phyloP scores from a whole-genome alignment of 306 rosid genomes.

The Urtica urens region DNA sequence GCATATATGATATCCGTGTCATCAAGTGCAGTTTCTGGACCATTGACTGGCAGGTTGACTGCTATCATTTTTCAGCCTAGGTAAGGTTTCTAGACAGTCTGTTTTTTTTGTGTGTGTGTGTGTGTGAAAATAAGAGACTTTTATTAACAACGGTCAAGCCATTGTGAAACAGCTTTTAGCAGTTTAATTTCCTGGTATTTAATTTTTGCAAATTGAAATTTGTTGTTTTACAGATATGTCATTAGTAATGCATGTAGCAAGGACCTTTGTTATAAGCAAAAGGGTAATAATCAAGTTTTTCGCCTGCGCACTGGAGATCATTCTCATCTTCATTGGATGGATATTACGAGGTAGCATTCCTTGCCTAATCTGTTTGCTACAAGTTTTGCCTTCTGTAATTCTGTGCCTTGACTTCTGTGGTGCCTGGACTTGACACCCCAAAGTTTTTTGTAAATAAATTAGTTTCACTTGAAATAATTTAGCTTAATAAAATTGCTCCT shows the following conservation, averaged over 20 bases:
- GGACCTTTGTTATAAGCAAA: conserved; percentile 73
- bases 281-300: conserved; percentile 56
- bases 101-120: neutral
- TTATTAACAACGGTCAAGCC: no score
- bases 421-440: no score
- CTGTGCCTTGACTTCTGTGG: no score
- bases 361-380: conserved; percentile 1
- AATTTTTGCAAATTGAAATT: conserved; percentile 8
- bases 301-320: conserved; percentile 54
- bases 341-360: conserved; percentile 45
- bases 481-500: no score
- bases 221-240: conserved; percentile 55
- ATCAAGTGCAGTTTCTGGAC: conserved; percentile 54
- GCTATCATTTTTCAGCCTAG: conserved; percentile 90
- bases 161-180: no score
- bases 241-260: conserved; percentile 90
- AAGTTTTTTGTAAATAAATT: no score
- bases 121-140: no score
- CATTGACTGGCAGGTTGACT: conserved; percentile 62
- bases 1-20: conserved; percentile 67
- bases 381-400: no score
- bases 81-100: conserved; percentile 22
- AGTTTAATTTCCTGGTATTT: neutral
- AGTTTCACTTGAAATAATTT: no score
- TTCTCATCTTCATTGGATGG: conserved; percentile 92